Base-by-base conservation (phyloP, 1,139 yeast genomes). In the Lodderomyces oxycetoniae region DNA sequence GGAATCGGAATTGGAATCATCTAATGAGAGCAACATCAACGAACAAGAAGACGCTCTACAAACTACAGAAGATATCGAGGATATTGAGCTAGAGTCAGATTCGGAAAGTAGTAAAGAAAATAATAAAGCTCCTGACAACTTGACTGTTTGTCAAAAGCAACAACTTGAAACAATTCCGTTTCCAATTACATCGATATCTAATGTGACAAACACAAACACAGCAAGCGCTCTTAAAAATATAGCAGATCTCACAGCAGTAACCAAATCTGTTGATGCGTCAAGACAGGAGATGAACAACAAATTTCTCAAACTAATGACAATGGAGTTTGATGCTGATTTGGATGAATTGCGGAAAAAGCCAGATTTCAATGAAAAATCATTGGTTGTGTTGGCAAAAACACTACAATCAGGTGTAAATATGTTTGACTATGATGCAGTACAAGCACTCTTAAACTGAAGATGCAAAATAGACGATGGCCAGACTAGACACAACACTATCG, bases 331-430 rank as follows among this genome's bases (percentile, higher is more conserved):
- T 36, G 77, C 75, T 41, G 89, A 81, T 47, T 63, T 82, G 34
- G 80, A 79, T 51, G 67, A 65, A 41, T 59, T 81, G 43, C 72
- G 88, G 55, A 66, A 68, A 43, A 78, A 79, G 28, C 80, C 82
- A 6, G 88, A 80, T 52, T 81, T 81, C 47, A 61, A 61, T 11
- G 70, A 65, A 31, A 73, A 70, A 45, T 78, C 86, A 13, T 63
- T 82, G 42, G 74, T 74, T 14, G 53, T 78, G 33, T 59, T 82
- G 45, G 88, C 87, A 3, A 77, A 75, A 47, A 68, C 80, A 3
- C 63, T 82, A 40, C 83, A 79, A 49, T 76, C 78, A 33, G 84
- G 86, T 10, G 67, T 75, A 5, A 75, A 78, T 44, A 70, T 81
- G 61, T 81, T 80, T 55, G 86, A 79, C 50, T 69, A 71, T 29